Evolutionary conservation across 352 stramenopile species (phyloP).

Genomic region (Phytophthora ramorum): DNA sequence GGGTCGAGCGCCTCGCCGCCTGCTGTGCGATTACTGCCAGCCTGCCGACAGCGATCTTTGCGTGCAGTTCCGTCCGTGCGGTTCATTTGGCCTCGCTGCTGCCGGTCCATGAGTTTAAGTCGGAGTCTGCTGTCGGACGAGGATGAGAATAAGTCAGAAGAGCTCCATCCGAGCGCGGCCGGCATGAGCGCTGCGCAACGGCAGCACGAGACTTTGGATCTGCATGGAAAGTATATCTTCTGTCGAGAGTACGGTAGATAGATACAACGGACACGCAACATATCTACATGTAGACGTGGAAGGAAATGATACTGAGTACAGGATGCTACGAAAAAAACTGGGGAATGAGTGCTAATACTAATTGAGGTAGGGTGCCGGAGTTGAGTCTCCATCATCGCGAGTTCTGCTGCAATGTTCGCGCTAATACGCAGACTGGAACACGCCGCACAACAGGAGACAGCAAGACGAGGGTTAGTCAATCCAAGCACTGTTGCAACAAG

Average conservation of each 20-base stretch:
- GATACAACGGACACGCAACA: constrained; percentile 29
- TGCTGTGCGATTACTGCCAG: constrained; percentile 13
- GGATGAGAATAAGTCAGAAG: constrained; percentile 23
- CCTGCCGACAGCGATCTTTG: constrained; percentile 27
- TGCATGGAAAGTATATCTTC: background rate
- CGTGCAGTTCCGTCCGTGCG: background rate
- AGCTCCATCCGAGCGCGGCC: constrained; percentile 20
- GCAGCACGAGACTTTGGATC: background rate
- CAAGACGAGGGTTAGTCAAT: background rate
- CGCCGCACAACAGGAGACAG: background rate
- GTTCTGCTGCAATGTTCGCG: constrained; percentile 74
- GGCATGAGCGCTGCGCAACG: constrained; percentile 19
- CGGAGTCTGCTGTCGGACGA: constrained; percentile 34
- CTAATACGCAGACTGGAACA: constrained; percentile 62
- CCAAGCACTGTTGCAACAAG: background rate
- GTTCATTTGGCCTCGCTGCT: constrained; percentile 4
- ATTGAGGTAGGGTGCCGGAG: constrained; percentile 11
- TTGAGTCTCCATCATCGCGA: constrained; percentile 44
- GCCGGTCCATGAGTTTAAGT: constrained; percentile 44
- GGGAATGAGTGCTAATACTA: constrained; percentile 20
- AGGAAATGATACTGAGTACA: constrained; percentile 26
- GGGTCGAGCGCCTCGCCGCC: constrained; percentile 9
- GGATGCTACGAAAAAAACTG: constrained; percentile 13
- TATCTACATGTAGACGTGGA: background rate
- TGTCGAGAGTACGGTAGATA: constrained; percentile 5